A percentile compares a stretch with the other conserved stretches of the same genome.
phyloP scores from a whole-genome alignment of 257 asterid genomes.

The Penstemon davidsonii region DNA sequence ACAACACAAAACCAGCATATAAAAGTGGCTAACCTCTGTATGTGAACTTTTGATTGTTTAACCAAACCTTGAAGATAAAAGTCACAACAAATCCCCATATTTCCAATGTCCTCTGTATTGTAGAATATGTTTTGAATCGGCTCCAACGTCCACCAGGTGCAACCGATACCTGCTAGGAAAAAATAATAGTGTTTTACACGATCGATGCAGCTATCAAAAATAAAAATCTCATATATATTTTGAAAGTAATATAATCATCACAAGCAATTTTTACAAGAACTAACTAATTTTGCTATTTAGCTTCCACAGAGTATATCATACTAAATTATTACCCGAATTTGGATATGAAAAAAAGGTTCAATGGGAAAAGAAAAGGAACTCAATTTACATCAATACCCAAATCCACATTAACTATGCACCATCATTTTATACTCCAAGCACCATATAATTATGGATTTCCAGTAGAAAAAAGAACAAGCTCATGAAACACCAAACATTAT shows the following conservation, averaged over 20 bases:
- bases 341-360: no score
- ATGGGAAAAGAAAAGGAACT: no score
- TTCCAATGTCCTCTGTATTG: slow-evolving; percentile 91
- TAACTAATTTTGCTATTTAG: no score
- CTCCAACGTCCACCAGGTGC: slow-evolving; percentile 98
- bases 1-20: neutral
- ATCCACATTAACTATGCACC: no score
- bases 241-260: neutral
- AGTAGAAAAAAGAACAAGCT: no score
- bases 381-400: no score
- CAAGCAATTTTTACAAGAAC: no score
- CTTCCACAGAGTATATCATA: no score
- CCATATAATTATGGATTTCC: no score
- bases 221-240: neutral
- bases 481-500: neutral
- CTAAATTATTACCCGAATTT: no score
- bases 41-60: slow-evolving; percentile 79
- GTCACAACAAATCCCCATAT: slow-evolving; percentile 94
- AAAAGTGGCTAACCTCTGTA: slow-evolving; percentile 67
- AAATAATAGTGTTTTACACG: slow-evolving; percentile 2
- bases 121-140: slow-evolving; percentile 90
- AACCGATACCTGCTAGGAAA: slow-evolving; percentile 74
- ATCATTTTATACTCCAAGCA: no score
- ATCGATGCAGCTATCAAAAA: slow-evolving; percentile 15
- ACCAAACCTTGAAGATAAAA: slow-evolving; percentile 80